Conservation (phyloP, 352 stramenopile species). For the Pelagophyceae sp. region DNA sequence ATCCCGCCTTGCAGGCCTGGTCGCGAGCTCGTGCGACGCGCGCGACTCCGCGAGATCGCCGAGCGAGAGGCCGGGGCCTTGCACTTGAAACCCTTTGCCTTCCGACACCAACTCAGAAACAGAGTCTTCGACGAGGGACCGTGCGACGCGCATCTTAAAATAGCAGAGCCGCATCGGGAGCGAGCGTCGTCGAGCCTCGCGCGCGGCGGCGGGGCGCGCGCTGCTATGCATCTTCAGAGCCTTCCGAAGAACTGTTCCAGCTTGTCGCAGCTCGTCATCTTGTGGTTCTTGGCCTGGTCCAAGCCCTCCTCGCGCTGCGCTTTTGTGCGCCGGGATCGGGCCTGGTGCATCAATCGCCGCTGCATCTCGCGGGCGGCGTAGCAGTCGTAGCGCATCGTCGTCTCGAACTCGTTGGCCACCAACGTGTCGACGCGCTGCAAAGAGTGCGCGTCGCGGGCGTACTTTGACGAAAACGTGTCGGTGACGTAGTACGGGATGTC, state of each 20-base stretch:
- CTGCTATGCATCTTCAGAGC: too few species aligned
- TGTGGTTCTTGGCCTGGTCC: neutral
- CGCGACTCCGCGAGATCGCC: too few species aligned
- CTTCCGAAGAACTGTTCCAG: neutral
- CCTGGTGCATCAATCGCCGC: slow-evolving; percentile 1
- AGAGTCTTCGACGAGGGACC: too few species aligned
- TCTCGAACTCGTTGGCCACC: slow-evolving; percentile 32
- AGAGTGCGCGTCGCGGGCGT: slow-evolving; percentile 52
- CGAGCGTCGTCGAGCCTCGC: too few species aligned
- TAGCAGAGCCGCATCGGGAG: too few species aligned
- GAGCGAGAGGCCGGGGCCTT: too few species aligned
- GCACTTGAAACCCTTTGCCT: too few species aligned
- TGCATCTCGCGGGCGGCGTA: neutral
- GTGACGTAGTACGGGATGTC: slow-evolving; percentile 63
- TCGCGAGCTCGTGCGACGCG: too few species aligned
- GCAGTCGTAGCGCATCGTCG: slow-evolving; percentile 10
- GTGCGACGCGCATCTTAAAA: too few species aligned
- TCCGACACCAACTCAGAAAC: too few species aligned
- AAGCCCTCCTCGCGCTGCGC: neutral
- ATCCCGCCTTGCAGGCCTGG: too few species aligned
- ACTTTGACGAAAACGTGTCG: slow-evolving; percentile 53
- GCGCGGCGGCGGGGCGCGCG: too few species aligned
- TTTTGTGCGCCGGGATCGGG: neutral
- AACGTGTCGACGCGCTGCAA: slow-evolving; percentile 55
- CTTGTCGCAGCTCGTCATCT: neutral